Evolutionary conservation across 768 basidiomycete genomes (phyloP).

Genomic region (Sporobolomyces roseus): DNA sequence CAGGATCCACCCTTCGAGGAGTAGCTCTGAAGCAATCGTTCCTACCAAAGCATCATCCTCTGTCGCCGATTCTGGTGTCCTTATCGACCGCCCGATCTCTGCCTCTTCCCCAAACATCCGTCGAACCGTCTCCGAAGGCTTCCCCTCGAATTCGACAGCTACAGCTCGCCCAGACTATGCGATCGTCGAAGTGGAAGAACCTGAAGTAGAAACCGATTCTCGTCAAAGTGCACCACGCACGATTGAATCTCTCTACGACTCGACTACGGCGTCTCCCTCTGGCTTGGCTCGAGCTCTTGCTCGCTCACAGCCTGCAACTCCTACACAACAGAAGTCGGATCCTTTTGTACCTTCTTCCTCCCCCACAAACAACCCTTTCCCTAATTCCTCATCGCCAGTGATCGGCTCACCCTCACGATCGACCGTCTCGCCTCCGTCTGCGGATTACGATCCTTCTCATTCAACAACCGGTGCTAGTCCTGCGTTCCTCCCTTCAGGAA

Average conservation of each 20-base stretch:
- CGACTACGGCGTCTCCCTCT: neutral
- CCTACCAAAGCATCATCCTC: conserved; percentile 4
- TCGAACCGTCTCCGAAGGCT: conserved; percentile 15
- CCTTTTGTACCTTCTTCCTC: conserved; percentile 15
- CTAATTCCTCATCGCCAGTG: neutral
- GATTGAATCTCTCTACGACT: neutral
- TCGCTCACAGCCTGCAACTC: conserved; percentile 10
- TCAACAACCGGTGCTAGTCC: conserved; percentile 16
- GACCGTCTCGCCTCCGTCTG: conserved; percentile 4
- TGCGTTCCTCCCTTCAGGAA: conserved; percentile 38
- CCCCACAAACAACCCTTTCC: conserved; percentile 9
- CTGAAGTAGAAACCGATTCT: neutral
- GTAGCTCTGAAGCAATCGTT: conserved; percentile 2
- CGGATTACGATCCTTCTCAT: conserved; percentile 35
- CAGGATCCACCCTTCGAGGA: no score
- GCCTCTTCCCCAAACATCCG: conserved; percentile 15
- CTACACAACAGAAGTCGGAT: conserved; percentile 3
- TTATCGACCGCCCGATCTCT: conserved; percentile 25
- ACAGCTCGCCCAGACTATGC: conserved; percentile 15
- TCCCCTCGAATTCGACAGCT: conserved; percentile 6
- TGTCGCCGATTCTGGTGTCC: conserved; percentile 22
- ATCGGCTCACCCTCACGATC: neutral
- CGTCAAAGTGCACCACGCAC: conserved; percentile 21
- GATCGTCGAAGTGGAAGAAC: conserved; percentile 34
- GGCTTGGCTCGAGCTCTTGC: conserved; percentile 29